Evolutionary conservation across 2,329 filamentous ascomycete genomes (phyloP), one percentile per base, ranked within the genome.

Genomic region (Didymella glomerata): DNA sequence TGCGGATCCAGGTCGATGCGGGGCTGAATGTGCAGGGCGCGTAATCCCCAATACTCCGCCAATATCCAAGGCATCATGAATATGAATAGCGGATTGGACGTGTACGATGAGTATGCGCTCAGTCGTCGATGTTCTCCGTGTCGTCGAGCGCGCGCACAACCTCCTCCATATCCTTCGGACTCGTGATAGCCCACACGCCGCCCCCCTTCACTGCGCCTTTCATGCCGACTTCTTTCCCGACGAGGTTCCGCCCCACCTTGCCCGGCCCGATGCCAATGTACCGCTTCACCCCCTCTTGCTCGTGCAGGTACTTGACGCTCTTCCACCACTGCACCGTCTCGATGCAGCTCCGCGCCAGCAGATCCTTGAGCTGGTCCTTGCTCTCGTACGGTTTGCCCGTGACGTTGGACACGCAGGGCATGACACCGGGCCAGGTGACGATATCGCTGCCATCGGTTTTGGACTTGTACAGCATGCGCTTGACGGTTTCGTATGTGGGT

Each of bases 281-380:
- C 55, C 93, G 83, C 68, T 88, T 84, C 18, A 97, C 91, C 63
- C 89, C 89, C 71, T 89, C 86, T 69, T 95, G 88, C 74, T 95
- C 88, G 75, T 97, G 92, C 48, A 97, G 81, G 72, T 96, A 97
- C 66, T 87, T 88, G 69, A 98, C 93, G 69, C 91, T 95, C 67
- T 96, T 92, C 88, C 93, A 97, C 94, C 94, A 98, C 59, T 86
- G 84, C 41, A 98, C 92, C 28, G 93, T 97, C 79, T 97, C 92
- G n/a, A 95, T 87, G 62, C 90, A 93, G 71, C 93, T 90, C 48
- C 91, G 81, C 1, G 93, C 89, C 48, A 97, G 81, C 45, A 96
- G 79, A 63, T 96, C 88, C 73, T 91, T 91, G 30, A 97, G 81
- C 63, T 96, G 86, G 40, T 87, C 86, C 67, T 86, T 88, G 64